A percentile compares a stretch with the other conserved stretches of the same genome.
Evolutionary conservation across 352 stramenopile genomes (phyloP).

Genomic region (Globisporangium sylvaticum): DNA sequence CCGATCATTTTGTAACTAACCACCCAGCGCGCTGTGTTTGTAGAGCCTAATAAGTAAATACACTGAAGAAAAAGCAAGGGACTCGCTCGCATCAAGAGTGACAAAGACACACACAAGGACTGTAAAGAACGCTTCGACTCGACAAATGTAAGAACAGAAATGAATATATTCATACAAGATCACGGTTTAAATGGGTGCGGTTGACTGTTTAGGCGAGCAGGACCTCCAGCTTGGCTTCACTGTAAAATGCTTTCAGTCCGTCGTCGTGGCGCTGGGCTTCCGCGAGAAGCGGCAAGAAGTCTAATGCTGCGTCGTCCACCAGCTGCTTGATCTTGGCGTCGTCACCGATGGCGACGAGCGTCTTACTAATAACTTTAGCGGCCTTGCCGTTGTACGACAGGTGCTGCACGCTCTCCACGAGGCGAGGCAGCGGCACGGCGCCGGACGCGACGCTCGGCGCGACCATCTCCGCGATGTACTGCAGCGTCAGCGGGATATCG

Average conservation of each 20-base stretch:
- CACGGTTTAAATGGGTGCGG: background rate
- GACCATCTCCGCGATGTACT: constrained; percentile 72
- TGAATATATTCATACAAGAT: constrained; percentile 22
- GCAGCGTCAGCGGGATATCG: constrained; percentile 68
- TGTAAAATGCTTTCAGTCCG: constrained; percentile 14
- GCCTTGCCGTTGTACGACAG: constrained; percentile 58
- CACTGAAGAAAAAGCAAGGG: constrained; percentile 5
- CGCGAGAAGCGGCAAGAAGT: constrained; percentile 18
- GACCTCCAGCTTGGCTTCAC: constrained; percentile 16
- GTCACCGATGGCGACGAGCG: constrained; percentile 39
- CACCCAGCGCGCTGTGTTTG: constrained; percentile 1
- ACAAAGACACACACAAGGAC: background rate
- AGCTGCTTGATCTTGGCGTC: constrained; percentile 41
- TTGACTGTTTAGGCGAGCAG: constrained; percentile 8
- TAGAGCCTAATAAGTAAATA: constrained; percentile 13
- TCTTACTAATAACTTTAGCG: constrained; percentile 50
- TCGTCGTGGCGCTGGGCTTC: constrained; percentile 15
- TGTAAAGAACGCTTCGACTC: background rate
- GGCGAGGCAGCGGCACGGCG: constrained; percentile 32
- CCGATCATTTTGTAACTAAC: constrained; percentile 13
- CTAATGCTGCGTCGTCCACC: constrained; percentile 17
- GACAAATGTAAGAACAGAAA: constrained; percentile 16
- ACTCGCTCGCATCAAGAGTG: background rate
- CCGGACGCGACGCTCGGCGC: constrained; percentile 48
- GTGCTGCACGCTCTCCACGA: constrained; percentile 46